These are phyloP conservation scores for Cyberlindnera xylosilytica DNA, from an alignment of 805 yeast species.

Conservation along the genomic window DNA sequence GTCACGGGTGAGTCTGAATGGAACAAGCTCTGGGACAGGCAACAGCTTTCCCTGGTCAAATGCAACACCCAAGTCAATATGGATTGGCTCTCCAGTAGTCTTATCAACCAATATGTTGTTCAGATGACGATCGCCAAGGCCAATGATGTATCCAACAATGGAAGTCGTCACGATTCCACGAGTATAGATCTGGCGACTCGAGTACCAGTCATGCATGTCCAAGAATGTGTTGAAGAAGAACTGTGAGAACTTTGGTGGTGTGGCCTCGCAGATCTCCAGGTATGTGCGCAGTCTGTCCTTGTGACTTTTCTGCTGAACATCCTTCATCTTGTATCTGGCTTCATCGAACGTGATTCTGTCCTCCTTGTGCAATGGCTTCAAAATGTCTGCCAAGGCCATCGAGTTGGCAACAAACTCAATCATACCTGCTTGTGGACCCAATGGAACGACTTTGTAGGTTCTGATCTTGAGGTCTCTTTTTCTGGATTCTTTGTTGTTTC, in stretches of 20 bases:
- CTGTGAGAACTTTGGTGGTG: conserved; percentile 64
- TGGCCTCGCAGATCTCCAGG: conserved; percentile 42
- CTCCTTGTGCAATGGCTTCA: conserved; percentile 58
- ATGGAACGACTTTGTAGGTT: conserved; percentile 86
- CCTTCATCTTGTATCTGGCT: conserved; percentile 66
- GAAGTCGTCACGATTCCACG: conserved; percentile 83
- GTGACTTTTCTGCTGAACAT: conserved; percentile 44
- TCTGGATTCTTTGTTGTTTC: conserved; percentile 51
- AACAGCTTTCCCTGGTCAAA: conserved; percentile 89
- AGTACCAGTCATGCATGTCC: conserved; percentile 73
- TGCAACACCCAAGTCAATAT: conserved; percentile 94
- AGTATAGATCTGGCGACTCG: conserved; percentile 58
- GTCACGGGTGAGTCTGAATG: conserved; percentile 88
- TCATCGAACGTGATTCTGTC: conserved; percentile 48
- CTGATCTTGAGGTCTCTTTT: conserved; percentile 60
- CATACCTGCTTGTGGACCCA: conserved; percentile 84
- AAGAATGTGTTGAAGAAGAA: conserved; percentile 69
- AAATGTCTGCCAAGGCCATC: conserved; percentile 61
- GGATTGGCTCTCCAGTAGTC: conserved; percentile 86
- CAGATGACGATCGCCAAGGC: conserved; percentile 94
- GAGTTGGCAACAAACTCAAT: conserved; percentile 88
- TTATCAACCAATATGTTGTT: conserved; percentile 84
- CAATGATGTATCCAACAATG: conserved; percentile 82
- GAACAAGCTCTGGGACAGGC: conserved; percentile 89
- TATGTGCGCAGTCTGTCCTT: conserved; percentile 45